Evolutionary conservation across 768 basidiomycete species (phyloP), one percentile per base, ranked within the genome.

Genomic region (Amanita muscaria): DNA sequence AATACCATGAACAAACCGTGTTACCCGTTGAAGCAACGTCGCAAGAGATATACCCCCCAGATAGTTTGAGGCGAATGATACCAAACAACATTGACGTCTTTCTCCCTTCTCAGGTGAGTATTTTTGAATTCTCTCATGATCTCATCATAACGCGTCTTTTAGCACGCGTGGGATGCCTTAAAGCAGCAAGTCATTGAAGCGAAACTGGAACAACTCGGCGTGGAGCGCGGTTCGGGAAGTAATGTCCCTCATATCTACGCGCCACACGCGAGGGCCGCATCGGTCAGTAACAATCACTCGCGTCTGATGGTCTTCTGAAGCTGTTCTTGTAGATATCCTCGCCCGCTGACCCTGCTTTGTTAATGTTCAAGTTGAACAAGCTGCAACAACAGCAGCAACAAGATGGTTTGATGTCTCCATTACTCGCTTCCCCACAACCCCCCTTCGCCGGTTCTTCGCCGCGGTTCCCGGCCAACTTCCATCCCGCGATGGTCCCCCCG

Each of bases 331-430:
- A 91, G 88, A 86, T 90, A 63, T 90, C 88, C 2, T 89, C 87
- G n/a, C 87, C 88, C 22, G 88, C 88, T 3, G 88, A 90, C 57
- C 88, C 88, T 22, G 83, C 84, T 15, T 62, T 91, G 18, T 68
- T 91, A 15, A 73, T 79, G 51, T 88, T 83, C 65, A 89, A 88
- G 60, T 68, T 90, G 34, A 88, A 87, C 64, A 88, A 87, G 62
- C 68, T 91, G 7, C 88, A 88, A 50, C 73, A 81, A 0, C 83
- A 86, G 8, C 87, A 88, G 51, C 73, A 81, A 0, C 83, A 86
- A 53, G 65, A 73, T 52, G 58, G 55, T 14, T 72, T 74, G 3
- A 64, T 72, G 3, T 57, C 68, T 1, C 69, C 67, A 42, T 86
- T 84, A 1, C 58, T 79, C 22, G 62, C 73, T 6, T 88, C 87